Base-by-base conservation (phyloP, 768 basidiomycete species). In the Panellus pusillus region DNA sequence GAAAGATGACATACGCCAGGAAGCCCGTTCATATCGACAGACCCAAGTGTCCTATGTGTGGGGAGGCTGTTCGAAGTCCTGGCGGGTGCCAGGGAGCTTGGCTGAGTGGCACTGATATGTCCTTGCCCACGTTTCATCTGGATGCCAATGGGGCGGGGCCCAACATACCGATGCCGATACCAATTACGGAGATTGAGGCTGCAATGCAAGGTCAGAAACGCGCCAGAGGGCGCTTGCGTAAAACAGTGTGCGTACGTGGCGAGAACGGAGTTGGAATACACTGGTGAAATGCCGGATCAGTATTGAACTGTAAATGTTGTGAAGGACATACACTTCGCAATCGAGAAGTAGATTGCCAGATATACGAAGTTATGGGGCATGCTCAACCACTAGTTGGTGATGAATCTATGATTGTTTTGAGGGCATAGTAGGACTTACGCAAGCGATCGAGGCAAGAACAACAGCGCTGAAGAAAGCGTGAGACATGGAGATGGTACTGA, bases 321-420 rank as follows among this genome's bases (percentile, higher is more conserved):
- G n/a, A 24, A 20, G 15, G n/a, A 31, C 48, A 13, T 45, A 55
- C 54, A 45, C 27, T 45, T 53, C 6, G 44, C 52, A 18, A 54
- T 58, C 2, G 52, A 27, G 18, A 58, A 54, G 27, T 58, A 54
- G 5, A 58, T 54, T 2, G 37, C 57, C 3, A 58, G 43, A 24
- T 58, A 54, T 14, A 58, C 47, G 11, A 58, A 53, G 35, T 58
- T 58, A 27, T 54, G 41, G 18, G 57, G 52, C 57, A 57, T 58
- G 31, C 35, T 47, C 19, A 58, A 28, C 57, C 57, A 58, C 57
- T 58, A 29, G 2, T 13, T 12, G 32, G 24, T 20, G 36, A 29
- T n/a, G 8, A 18, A 29, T 9, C 29, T 12, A 18, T 6, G 40
- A 19, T 27, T 13, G 37, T n/a, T 18, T 7, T 7, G 35, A 15